Evolutionary conservation across 345 rosid species (phyloP).

Genomic region (Lumnitzera littorea): DNA sequence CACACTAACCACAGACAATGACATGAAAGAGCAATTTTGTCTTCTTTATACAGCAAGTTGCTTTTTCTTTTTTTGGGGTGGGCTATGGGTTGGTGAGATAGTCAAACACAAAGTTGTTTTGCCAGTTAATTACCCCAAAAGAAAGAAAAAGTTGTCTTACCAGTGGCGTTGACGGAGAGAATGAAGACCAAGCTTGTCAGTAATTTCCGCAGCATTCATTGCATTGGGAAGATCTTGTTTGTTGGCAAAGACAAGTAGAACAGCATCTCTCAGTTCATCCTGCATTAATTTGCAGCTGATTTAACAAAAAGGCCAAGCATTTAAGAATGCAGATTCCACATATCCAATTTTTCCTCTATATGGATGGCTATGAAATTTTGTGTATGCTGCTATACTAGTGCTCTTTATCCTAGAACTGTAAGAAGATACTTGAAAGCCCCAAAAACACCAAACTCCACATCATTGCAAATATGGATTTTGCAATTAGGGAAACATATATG

Average conservation of each 20-base stretch:
- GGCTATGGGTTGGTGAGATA: too few relatives aligned
- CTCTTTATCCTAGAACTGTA: too few relatives aligned
- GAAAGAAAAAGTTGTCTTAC: conserved; percentile 22
- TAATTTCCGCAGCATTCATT: conserved; percentile 95
- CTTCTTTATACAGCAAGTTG: neutral
- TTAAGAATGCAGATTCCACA: neutral
- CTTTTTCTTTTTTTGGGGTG: too few relatives aligned
- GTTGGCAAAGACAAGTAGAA: conserved; percentile 86
- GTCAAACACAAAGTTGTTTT: neutral
- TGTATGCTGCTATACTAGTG: too few relatives aligned
- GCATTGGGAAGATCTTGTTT: conserved; percentile 95
- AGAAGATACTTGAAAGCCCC: too few relatives aligned
- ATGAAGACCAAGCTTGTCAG: conserved; percentile 91
- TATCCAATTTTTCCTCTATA: neutral
- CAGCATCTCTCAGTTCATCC: conserved; percentile 88
- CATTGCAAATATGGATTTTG: too few relatives aligned
- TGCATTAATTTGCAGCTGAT: conserved; percentile 8
- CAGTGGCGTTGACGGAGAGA: conserved; percentile 93
- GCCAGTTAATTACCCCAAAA: neutral
- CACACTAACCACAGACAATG: too few relatives aligned
- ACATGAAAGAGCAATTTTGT: neutral
- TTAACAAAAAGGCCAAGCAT: neutral
- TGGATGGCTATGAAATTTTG: too few relatives aligned
- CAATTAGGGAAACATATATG: too few relatives aligned
- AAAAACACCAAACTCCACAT: too few relatives aligned